phyloP scores from a whole-genome alignment of 2,329 filamentous ascomycete species.

The Microthyrium microscopicum region DNA sequence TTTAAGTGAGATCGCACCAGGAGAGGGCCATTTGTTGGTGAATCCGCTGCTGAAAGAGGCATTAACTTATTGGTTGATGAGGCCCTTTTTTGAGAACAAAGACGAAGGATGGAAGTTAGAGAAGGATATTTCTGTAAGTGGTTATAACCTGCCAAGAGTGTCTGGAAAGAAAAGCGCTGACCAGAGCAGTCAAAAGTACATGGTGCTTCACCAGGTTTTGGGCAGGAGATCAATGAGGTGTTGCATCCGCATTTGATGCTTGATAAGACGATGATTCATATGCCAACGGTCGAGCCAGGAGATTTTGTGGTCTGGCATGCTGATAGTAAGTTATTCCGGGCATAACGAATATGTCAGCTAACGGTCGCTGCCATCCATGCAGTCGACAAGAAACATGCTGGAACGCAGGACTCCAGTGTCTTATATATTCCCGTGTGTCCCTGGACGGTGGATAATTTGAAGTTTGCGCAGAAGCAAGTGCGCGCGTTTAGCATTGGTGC shows the following conservation, averaged over 20 bases:
- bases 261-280: constrained; percentile 50
- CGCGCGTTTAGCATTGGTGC: constrained; percentile 49
- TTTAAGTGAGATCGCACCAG: constrained; percentile 55
- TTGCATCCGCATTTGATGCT: constrained; percentile 58
- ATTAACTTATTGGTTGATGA: constrained; percentile 63
- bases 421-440: constrained; percentile 82
- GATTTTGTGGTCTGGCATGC: constrained; percentile 72
- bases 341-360: neutral
- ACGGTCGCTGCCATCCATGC: constrained; percentile 49
- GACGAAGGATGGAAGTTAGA: constrained; percentile 45
- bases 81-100: constrained; percentile 61
- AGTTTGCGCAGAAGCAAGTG: constrained; percentile 40
- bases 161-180: constrained; percentile 18
- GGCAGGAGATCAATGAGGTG: constrained; percentile 47
- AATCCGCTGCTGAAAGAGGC: constrained; percentile 62
- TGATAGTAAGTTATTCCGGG: constrained; percentile 27
- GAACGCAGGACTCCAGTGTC: constrained; percentile 60
- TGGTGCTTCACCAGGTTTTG: constrained; percentile 50
- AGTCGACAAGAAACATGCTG: constrained; percentile 63
- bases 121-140: constrained; percentile 5
- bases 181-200: constrained; percentile 43
- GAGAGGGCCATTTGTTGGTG: constrained; percentile 66
- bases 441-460: constrained; percentile 55
- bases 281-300: constrained; percentile 51
- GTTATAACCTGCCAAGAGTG: neutral